A percentile compares a stretch with the other conserved stretches of the same genome.
Evolutionary conservation across 352 stramenopile species (phyloP).

Genomic region (Pythium angustatum): DNA sequence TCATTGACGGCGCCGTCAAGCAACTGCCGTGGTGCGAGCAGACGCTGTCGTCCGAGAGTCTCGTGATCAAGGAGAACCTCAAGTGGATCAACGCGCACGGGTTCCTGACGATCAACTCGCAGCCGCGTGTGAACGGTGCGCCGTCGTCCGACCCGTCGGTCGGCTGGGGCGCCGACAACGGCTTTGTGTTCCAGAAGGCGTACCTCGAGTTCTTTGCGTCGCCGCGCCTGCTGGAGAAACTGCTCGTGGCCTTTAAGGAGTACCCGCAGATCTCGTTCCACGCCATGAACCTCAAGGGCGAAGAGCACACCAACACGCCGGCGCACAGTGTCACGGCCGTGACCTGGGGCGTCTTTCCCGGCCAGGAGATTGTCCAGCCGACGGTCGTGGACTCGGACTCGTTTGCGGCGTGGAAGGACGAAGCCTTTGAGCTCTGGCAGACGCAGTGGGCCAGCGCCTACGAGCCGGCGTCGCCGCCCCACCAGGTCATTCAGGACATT

Average conservation of each 20-base stretch:
- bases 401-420: conserved; percentile 94
- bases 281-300: conserved; percentile 62
- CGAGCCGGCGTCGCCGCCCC: conserved; percentile 71
- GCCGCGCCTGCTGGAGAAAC: conserved; percentile 70
- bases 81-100: conserved; percentile 85
- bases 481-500: conserved; percentile 80
- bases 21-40: conserved; percentile 97
- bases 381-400: conserved; percentile 97
- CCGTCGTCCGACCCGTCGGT: conserved; percentile 89
- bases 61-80: conserved; percentile 80
- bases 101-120: conserved; percentile 97
- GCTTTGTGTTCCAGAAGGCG: conserved; percentile 98
- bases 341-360: conserved; percentile 98
- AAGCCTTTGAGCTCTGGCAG: conserved; percentile 97
- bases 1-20: conserved; percentile 76
- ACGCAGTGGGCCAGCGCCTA: conserved; percentile 97
- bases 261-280: conserved; percentile 83
- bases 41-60: conserved; percentile 92
- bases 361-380: conserved; percentile 92
- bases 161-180: conserved; percentile 94
- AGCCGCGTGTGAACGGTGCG: conserved; percentile 89
- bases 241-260: conserved; percentile 54
- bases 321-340: conserved; percentile 92
- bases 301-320: conserved; percentile 76
- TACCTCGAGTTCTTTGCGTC: conserved; percentile 98